A percentile compares a stretch with the other conserved stretches of the same genome.
These are phyloP conservation scores for Solanum hybrid DNA, from an alignment of 305 asterid species.

Conservation along the genomic window DNA sequence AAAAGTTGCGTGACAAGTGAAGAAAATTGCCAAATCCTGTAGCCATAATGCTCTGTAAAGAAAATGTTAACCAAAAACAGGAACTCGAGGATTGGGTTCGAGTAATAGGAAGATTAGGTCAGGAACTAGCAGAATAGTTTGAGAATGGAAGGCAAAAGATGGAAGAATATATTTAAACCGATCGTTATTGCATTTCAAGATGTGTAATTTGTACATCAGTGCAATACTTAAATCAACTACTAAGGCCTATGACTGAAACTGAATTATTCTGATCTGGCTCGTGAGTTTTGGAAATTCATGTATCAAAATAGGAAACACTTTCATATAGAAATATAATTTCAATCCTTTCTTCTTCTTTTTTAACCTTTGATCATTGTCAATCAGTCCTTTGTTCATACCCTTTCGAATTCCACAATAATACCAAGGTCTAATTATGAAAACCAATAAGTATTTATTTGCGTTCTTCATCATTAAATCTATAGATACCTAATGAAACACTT, in stretches of 20 bases:
- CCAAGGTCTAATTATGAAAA: background rate
- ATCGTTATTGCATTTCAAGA: background rate
- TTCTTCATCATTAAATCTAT: no score
- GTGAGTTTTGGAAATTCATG: background rate
- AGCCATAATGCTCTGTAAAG: background rate
- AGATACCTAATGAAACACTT: background rate
- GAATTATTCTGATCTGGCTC: background rate
- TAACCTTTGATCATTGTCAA: background rate
- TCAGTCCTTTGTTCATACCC: background rate
- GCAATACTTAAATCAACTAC: background rate
- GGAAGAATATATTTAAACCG: background rate
- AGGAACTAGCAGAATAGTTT: background rate
- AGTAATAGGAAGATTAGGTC: background rate
- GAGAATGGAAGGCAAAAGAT: background rate
- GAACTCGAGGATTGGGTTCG: background rate
- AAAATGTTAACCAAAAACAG: background rate
- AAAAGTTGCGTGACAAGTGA: constrained; percentile 31
- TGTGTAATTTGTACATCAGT: background rate
- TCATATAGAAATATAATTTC: background rate
- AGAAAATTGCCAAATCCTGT: background rate
- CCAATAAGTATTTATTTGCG: no score
- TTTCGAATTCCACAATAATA: background rate
- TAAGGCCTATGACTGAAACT: background rate
- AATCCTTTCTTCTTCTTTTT: background rate
- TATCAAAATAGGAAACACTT: background rate